Base-by-base conservation (phyloP, 495 filamentous ascomycete genomes). In the Bryoglossum gracile region DNA sequence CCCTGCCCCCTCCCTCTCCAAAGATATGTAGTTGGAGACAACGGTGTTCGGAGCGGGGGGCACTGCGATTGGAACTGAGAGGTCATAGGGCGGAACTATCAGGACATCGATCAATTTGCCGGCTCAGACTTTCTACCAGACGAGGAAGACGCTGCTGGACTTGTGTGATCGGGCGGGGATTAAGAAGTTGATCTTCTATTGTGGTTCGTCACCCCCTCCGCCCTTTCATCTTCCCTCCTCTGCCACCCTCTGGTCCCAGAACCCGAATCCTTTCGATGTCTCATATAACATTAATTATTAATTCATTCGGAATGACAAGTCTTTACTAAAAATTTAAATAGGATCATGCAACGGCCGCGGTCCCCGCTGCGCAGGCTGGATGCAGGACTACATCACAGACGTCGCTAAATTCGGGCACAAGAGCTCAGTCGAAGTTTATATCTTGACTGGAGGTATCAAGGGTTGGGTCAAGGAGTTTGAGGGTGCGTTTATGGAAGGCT, bases 21-120 rank as follows among this genome's bases (percentile, higher is more conserved):
- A 17, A 4, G 2, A 17, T 17, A 3, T 40, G 2, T 40, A 10
- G 21, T 17, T 40, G 4, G 3, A 10, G 8, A 38, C 28, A 6
- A 13, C 28, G 6, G 6, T 28, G 11, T 8, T 44, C 22, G 42
- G 19, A 4, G 34, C 13, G 19, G 36, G 10, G n/a, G 13, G 19
- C 6, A n/a, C 10, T 11, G 10, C 13, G 17, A 16, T 9, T 16
- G 9, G 9, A 2, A 39, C 33, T 39, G 21, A 47, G 14, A 30
- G 5, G 9, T 18, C 13, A 35, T 51, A 83, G 79, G 84, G 84
- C 23, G 84, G 84, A 23, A 84, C 82, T 0, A 84, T 89, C 45
- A 69, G 67, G 23, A 74, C 74, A 9, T 84, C 83, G 8, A 62
- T 89, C 59, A 89, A 89, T 60, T 72, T 89, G 3, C 84, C 84